A percentile compares a stretch with the other conserved stretches of the same genome.
Evolutionary conservation across 2,329 filamentous ascomycete species (phyloP).

Genomic region (Pyricularia sp.): DNA sequence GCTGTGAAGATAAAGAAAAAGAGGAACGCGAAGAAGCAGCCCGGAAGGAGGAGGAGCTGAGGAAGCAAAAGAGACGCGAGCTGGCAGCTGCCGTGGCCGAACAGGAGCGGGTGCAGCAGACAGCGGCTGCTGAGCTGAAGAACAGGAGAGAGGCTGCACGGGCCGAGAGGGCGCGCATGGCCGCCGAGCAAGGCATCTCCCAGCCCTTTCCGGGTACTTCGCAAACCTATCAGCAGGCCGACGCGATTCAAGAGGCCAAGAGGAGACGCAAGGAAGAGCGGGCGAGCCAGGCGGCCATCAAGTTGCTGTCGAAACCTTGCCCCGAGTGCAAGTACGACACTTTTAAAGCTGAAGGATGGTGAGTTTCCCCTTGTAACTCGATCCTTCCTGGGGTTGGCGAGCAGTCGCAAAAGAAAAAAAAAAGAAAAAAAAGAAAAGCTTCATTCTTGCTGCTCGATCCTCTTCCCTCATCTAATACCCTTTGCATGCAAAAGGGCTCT

Average conservation of each 20-base stretch:
- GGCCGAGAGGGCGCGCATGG: neutral
- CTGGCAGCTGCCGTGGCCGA: neutral
- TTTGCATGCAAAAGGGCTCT: neutral
- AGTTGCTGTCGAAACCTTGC: slow-evolving; percentile 25
- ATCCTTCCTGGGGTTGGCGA: too few relatives aligned
- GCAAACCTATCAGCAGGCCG: neutral
- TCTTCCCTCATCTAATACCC: neutral
- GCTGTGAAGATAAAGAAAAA: neutral
- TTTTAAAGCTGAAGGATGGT: slow-evolving; percentile 32
- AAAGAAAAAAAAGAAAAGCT: neutral
- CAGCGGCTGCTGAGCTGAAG: neutral
- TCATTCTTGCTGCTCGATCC: neutral
- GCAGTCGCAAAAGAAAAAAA: neutral
- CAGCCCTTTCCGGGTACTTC: neutral
- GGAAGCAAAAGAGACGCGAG: neutral
- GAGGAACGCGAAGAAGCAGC: neutral
- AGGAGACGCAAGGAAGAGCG: slow-evolving; percentile 16
- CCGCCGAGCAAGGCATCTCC: neutral
- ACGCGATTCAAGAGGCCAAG: neutral
- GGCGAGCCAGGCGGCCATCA: slow-evolving; percentile 18
- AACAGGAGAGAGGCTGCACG: neutral
- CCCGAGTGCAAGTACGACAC: slow-evolving; percentile 27
- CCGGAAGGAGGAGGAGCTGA: neutral
- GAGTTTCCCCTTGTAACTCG: slow-evolving; percentile 11
- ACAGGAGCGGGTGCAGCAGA: neutral